These are phyloP conservation scores for Actinomucor elegans DNA, from an alignment of 371 early-diverging fungal genomes.

Conservation along the genomic window DNA sequence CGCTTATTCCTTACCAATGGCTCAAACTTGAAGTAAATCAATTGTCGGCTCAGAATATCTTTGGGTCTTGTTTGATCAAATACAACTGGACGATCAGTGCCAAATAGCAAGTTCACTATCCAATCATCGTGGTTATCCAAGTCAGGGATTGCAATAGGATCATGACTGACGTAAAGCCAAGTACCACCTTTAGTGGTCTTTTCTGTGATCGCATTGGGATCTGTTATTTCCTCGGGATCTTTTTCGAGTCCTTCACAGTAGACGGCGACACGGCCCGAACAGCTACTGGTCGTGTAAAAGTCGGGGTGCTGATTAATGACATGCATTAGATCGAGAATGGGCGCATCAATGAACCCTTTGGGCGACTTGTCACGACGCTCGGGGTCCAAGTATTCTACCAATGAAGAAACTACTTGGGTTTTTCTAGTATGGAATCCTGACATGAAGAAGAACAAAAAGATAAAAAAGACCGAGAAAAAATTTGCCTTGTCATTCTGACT, in stretches of 20 bases:
- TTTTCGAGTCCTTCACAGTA: conserved; percentile 49
- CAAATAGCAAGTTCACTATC: conserved; percentile 41
- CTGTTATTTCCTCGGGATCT: conserved; percentile 7
- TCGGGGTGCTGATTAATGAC: conserved; percentile 69
- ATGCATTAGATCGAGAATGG: conserved; percentile 61
- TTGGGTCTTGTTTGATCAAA: conserved; percentile 7
- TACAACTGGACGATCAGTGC: conserved; percentile 33
- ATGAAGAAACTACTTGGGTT: conserved; percentile 38
- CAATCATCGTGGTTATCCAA: conserved; percentile 12
- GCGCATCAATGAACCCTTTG: conserved; percentile 64
- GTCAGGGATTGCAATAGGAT: conserved; percentile 48
- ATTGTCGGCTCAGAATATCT: conserved; percentile 21
- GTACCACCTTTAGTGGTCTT: conserved; percentile 54
- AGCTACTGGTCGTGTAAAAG: conserved; percentile 64
- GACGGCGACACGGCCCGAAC: conserved; percentile 61
- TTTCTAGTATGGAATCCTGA: conserved; percentile 33
- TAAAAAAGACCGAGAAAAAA: background rate
- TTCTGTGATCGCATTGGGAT: conserved; percentile 5
- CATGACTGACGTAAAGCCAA: conserved; percentile 65
- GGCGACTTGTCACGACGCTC: conserved; percentile 62
- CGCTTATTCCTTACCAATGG: conserved; percentile 48
- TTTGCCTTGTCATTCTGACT: too few species aligned
- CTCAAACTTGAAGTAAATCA: conserved; percentile 65
- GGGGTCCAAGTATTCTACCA: conserved; percentile 54
- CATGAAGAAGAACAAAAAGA: background rate